A percentile compares a stretch with the other conserved stretches of the same genome.
phyloP scores from a whole-genome alignment of 2,329 filamentous ascomycete species.

The Colletotrichum costaricense region DNA sequence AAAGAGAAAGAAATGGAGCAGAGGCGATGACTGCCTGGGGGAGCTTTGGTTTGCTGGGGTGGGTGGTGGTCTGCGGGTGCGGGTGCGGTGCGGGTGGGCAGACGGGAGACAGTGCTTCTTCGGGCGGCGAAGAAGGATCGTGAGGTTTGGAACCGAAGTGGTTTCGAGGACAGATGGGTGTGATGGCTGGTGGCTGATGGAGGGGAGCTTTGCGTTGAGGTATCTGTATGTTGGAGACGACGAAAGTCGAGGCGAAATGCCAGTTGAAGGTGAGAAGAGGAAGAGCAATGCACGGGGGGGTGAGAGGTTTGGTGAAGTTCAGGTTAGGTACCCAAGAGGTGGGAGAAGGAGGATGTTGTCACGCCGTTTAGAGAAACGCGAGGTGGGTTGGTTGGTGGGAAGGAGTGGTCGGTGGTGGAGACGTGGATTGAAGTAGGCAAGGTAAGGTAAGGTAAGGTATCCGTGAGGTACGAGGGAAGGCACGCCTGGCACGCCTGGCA shows the following conservation, averaged over 20 bases:
- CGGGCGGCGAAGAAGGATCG: not conserved
- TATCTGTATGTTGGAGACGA: not conserved
- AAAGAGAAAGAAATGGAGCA: slow-evolving; percentile 3
- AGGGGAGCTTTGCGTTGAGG: not conserved
- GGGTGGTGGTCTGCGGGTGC: not conserved
- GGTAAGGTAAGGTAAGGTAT: not conserved
- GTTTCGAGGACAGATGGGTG: not conserved
- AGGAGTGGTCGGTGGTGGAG: not conserved
- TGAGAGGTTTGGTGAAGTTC: slow-evolving; percentile 22
- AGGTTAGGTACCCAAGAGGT: slow-evolving; percentile 19
- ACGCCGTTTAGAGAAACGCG: slow-evolving; percentile 29
- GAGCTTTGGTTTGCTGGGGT: not conserved
- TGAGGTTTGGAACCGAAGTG: not conserved
- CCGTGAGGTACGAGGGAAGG: slow-evolving; percentile 2
- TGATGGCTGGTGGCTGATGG: not conserved
- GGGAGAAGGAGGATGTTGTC: slow-evolving; percentile 28
- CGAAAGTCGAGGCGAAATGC: slow-evolving; percentile 2
- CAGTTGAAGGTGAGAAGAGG: slow-evolving; percentile 6
- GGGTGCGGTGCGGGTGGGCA: slow-evolving; percentile 5
- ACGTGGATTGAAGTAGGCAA: slow-evolving; percentile 7
- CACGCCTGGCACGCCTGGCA: no score
- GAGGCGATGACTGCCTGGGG: slow-evolving; percentile 6
- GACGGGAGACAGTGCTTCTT: not conserved
- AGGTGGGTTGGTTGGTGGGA: slow-evolving; percentile 30
- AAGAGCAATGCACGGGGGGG: not conserved